Evolutionary conservation across 148 eudicot species (phyloP), one percentile per base, ranked within the genome.

Genomic region (Nyssa sinensis): DNA sequence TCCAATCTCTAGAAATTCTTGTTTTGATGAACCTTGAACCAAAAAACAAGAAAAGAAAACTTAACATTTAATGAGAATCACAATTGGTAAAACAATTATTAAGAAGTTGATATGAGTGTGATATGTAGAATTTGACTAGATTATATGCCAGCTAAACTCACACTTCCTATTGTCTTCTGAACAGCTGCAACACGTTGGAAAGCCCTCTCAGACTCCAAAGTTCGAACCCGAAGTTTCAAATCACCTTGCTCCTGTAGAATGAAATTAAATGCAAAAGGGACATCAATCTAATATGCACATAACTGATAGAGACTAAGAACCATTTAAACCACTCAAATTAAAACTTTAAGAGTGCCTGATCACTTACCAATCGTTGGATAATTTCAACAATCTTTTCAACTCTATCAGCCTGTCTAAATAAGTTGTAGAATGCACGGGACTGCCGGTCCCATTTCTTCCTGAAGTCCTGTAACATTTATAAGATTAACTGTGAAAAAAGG

Each of bases 151-250:
- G 55, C 23, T 19, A 35, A 71, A 92, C 98, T 88, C 81, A 94
- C 98, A 85, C 85, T 90, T 74, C 96, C 97, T 70, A 92, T 89
- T 78, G 96, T 92, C 82, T 88, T 92, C 77, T 95, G 98, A 73
- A 95, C 91, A 51, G 92, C 87, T 70, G 98, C 98, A 71, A 95
- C 98, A 34, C 98, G 92, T 81, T 90, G 96, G 84, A 95, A 95
- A 67, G 98, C 70, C 85, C 98, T 89, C 81, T 95, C 98, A 55
- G 98, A 95, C 77, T 95, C 98, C 74, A 95, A 74, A 81, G 98
- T 75, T 81, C 98, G 85, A 67, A 95, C 98, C 55, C 98, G 91
- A 78, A 95, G 97, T 88, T 95, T 95, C 80, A 95, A 77, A 77
- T 95, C 98, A 60, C 98, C 97, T 87, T 95, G 96, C 78, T 95